Base-by-base conservation (phyloP, 257 asterid species). In the Schizonepeta tenuifolia region DNA sequence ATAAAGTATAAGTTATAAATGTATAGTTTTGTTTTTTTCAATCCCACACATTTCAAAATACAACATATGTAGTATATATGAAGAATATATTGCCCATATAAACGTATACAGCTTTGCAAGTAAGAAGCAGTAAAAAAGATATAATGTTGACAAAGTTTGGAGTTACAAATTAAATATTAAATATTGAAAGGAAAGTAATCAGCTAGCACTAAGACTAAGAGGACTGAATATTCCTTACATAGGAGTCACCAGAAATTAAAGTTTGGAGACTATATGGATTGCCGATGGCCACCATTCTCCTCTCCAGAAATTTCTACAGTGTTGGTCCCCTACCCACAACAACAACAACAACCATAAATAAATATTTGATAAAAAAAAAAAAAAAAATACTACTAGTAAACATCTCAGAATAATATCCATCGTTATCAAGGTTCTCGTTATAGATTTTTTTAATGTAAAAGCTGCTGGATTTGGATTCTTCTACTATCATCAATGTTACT, bases 191-290 rank as follows among this genome's bases (percentile, higher is more conserved):
- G 13, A 43, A 59, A 28, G 47, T 28, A 36, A 43, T 44, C 28
- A 36, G 26, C 44, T 8, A 1, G 68, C 69, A 71, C 57, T 71
- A 59, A 15, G 65, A 71, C 57, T 71, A 59, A 15, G 65, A 56
- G n/a, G 40, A 24, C 62, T 22, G 62, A 50, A 51, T 73, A 73
- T 46, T 61, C 70, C 55, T 62, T 73, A 50, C 20, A 63, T 72
- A 55, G 20, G 63, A 61, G 43, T 71, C 46, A 71, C 40, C 53
- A 57, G 58, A 17, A 49, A 46, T 21, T 20, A 35, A 35, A 61
- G 9, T 61, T 43, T 22, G 22, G 15, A 50, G 8, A 21, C 18
- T 44, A 11, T 0, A 8, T 49, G 28, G 3, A 17, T 49, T 67
- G 72, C 15, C 61, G 33, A 68, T 68, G 28, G 11, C 63, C 40